Percentiles rank a stretch among this genome's conserved stretches.
Evolutionary conservation across 805 yeast species (phyloP).

Genomic region (Teunomyces lycoperdinae): DNA sequence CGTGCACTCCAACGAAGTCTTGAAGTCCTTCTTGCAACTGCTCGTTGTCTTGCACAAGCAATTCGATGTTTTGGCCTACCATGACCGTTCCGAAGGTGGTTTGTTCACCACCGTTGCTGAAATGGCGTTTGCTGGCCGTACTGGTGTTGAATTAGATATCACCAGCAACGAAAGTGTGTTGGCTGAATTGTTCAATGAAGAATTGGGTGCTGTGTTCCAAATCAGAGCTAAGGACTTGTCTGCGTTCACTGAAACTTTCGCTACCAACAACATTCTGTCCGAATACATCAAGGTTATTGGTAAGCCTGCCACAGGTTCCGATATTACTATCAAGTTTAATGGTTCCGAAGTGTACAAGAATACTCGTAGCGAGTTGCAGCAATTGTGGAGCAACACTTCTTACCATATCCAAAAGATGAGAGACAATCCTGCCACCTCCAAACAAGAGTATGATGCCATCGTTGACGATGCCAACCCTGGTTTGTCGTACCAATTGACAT

Average conservation of each 20-base stretch:
- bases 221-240: constrained; percentile 52
- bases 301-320: constrained; percentile 52
- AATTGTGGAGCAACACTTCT: constrained; percentile 84
- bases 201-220: constrained; percentile 96
- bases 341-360: constrained; percentile 46
- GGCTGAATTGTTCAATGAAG: constrained; percentile 79
- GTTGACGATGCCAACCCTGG: constrained; percentile 88
- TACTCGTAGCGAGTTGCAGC: constrained; percentile 71
- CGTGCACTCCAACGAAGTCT: constrained; percentile 62
- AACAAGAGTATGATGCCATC: constrained; percentile 76
- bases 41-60: constrained; percentile 67
- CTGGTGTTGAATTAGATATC: constrained; percentile 65
- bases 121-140: constrained; percentile 96
- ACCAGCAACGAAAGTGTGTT: constrained; percentile 42
- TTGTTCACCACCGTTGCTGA: constrained; percentile 78
- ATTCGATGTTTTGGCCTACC: constrained; percentile 77
- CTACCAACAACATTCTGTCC: constrained; percentile 54
- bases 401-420: constrained; percentile 86
- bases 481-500: constrained; percentile 75
- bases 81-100: constrained; percentile 97
- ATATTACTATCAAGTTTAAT: constrained; percentile 48
- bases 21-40: constrained; percentile 70
- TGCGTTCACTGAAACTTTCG: constrained; percentile 54
- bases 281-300: constrained; percentile 63
- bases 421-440: constrained; percentile 90